Evolutionary conservation across 2,329 filamentous ascomycete species (phyloP), one percentile per base, ranked within the genome.

Genomic region (Neopestalotiopsis clavispora): DNA sequence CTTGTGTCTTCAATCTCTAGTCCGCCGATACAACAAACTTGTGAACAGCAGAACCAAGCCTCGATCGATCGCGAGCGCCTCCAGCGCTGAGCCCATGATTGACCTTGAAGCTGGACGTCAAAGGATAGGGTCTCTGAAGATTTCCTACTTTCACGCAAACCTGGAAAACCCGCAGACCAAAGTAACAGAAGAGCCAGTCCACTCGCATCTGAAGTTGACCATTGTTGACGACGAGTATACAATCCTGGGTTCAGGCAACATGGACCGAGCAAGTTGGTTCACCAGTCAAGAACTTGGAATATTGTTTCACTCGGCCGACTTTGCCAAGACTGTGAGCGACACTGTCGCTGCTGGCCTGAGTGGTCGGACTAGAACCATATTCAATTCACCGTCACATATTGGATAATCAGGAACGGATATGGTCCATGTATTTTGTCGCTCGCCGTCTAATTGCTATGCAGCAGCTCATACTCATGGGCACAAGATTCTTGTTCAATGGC

Each of bases 231-330:
- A 84, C 1, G 84, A 89, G 70, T 88, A 90, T 23, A 83, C 91
- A 1, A 84, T 96, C 0, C 81, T 96, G 2, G 94, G 94, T 0
- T 95, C 92, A 20, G 93, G 93, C 1, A 97, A 97, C 77, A 89
- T 95, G 85, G 94, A 97, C 80, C 87, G 93, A 1, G 93, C 94
- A 7, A 95, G 92, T 76, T 96, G 92, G 92, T 95, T 89, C 79
- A 96, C 94, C 4, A 95, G 92, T 78, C 94, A 96, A 79, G 94
- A 97, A 80, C 82, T 96, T 28, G 93, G 93, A 1, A 83, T 96
- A 38, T 75, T 90, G 56, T 86, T 90, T 67, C 80, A 85, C 59
- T 80, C 78, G 40, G 66, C 56, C 1, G 72, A 72, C 0, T 75
- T 85, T 59, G 80, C 79, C 4, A 69, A 59, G 0, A 65, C 67